phyloP scores from a whole-genome alignment of 1,139 yeast genomes.

The Pichiaceae sp. region DNA sequence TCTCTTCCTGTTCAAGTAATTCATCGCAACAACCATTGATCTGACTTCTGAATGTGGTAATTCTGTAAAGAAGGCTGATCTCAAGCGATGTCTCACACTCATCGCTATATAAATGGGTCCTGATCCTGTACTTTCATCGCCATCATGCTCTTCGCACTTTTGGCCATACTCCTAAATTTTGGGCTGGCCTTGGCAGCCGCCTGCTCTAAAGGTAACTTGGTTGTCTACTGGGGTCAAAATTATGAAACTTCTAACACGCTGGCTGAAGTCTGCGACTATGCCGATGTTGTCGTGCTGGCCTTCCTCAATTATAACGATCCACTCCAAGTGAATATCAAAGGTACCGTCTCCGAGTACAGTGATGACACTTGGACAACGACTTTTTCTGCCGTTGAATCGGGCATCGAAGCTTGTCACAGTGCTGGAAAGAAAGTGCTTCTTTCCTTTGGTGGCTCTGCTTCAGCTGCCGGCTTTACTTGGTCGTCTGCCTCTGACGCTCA shows the following conservation, averaged over 20 bases:
- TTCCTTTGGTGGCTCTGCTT: slow-evolving; percentile 88
- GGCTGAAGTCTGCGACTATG: slow-evolving; percentile 27
- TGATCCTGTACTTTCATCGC: no score
- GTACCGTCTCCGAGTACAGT: slow-evolving; percentile 13
- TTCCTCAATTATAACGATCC: slow-evolving; percentile 53
- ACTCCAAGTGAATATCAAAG: not conserved
- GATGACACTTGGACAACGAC: slow-evolving; percentile 48
- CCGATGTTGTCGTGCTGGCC: slow-evolving; percentile 62
- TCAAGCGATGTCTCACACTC: no score
- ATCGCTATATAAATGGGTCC: no score
- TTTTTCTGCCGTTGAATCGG: slow-evolving; percentile 53
- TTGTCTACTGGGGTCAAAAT: slow-evolving; percentile 80
- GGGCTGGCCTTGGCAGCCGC: not conserved
- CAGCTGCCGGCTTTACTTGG: slow-evolving; percentile 53
- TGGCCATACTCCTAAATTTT: no score
- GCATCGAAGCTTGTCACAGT: slow-evolving; percentile 70
- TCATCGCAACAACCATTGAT: no score
- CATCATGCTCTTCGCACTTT: no score
- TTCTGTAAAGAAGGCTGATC: no score
- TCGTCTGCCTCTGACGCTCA: slow-evolving; percentile 34
- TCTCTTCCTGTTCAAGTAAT: no score
- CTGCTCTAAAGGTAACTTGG: slow-evolving; percentile 41
- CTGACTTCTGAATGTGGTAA: no score
- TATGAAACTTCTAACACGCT: slow-evolving; percentile 47
- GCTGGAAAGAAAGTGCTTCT: slow-evolving; percentile 70